These are phyloP conservation scores for Rhodotorula mucilaginosa DNA, from an alignment of 1,284 basidiomycete genomes.

Conservation along the genomic window DNA sequence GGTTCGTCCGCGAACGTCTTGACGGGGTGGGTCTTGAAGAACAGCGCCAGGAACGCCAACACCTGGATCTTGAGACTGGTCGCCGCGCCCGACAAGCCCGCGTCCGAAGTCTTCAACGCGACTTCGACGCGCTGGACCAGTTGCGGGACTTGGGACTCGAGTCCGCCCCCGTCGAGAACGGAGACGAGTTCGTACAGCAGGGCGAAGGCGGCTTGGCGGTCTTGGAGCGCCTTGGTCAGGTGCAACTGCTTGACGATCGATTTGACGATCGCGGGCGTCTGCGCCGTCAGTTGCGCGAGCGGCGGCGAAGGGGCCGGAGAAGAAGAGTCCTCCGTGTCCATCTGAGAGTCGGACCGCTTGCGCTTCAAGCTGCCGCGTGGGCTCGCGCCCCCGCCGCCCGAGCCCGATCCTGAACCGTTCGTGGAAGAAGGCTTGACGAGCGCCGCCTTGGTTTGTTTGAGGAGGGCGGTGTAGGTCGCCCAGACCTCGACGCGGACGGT, in stretches of 20 bases:
- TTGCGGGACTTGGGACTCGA: conserved; percentile 66
- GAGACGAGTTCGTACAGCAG: conserved; percentile 72
- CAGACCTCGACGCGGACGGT: conserved; percentile 93
- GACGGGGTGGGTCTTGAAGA: conserved; percentile 77
- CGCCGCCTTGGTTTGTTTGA: conserved; percentile 38
- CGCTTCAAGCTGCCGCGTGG: conserved; percentile 44
- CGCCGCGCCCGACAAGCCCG: conserved; percentile 44
- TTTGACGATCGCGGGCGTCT: conserved; percentile 75
- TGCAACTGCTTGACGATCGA: conserved; percentile 79
- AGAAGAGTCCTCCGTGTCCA: conserved; percentile 27
- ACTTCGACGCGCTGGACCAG: conserved; percentile 51
- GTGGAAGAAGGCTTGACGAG: not conserved
- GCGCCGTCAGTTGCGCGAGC: conserved; percentile 59
- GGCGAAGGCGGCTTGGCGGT: conserved; percentile 79
- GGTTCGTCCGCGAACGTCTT: conserved; percentile 59
- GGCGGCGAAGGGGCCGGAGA: conserved; percentile 1
- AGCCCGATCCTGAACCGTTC: too few species aligned
- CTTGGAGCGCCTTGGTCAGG: conserved; percentile 68
- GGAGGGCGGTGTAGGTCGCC: conserved; percentile 65
- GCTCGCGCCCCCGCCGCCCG: conserved; percentile 1
- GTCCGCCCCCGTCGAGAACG: conserved; percentile 72
- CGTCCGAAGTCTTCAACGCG: conserved; percentile 48
- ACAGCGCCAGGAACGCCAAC: conserved; percentile 76
- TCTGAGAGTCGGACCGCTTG: conserved; percentile 44
- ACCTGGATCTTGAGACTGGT: conserved; percentile 60